Evolutionary conservation across 495 filamentous ascomycete genomes (phyloP).

Genomic region (Penicillium mononematosum): DNA sequence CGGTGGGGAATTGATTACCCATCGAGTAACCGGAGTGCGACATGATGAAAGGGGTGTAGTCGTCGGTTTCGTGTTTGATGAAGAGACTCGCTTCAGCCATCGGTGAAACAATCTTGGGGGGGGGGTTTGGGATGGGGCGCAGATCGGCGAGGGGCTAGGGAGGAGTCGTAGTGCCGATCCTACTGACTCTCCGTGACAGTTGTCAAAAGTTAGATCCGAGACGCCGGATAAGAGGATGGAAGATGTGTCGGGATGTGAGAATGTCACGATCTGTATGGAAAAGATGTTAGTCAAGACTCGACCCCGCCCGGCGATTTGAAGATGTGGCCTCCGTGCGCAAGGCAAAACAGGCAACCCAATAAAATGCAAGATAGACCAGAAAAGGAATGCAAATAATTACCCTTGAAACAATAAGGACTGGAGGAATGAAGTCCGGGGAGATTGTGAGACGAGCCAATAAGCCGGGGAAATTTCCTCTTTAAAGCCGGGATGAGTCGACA

Average conservation of each 20-base stretch:
- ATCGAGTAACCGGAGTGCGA: slow-evolving; percentile 61
- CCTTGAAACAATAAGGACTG: slow-evolving; percentile 1
- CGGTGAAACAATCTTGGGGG: slow-evolving; percentile 8
- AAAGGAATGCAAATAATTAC: slow-evolving; percentile 9
- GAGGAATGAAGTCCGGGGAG: slow-evolving; percentile 5
- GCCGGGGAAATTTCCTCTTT: slow-evolving; percentile 10
- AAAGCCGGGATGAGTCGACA: slow-evolving; percentile 20
- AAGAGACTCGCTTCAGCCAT: slow-evolving; percentile 57
- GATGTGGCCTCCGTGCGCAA: slow-evolving; percentile 13
- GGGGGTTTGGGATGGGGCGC: slow-evolving; percentile 13
- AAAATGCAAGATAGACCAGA: not conserved
- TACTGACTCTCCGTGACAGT: slow-evolving; percentile 30
- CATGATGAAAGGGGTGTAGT: slow-evolving; percentile 57
- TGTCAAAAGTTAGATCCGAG: slow-evolving; percentile 14
- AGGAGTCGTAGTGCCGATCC: slow-evolving; percentile 21
- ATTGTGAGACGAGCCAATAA: not conserved
- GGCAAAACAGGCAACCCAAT: slow-evolving; percentile 9
- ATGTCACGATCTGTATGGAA: slow-evolving; percentile 3
- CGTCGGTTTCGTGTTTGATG: slow-evolving; percentile 78
- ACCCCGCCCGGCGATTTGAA: slow-evolving; percentile 12
- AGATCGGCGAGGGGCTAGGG: slow-evolving; percentile 19
- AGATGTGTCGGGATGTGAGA: slow-evolving; percentile 5
- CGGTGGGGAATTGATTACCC: slow-evolving; percentile 65
- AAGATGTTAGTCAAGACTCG: slow-evolving; percentile 9
- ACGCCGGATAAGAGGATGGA: slow-evolving; percentile 3